Evolutionary conservation across 148 eudicot species (phyloP), one percentile per base, ranked within the genome.

Genomic region (Gaultheria prostrata): DNA sequence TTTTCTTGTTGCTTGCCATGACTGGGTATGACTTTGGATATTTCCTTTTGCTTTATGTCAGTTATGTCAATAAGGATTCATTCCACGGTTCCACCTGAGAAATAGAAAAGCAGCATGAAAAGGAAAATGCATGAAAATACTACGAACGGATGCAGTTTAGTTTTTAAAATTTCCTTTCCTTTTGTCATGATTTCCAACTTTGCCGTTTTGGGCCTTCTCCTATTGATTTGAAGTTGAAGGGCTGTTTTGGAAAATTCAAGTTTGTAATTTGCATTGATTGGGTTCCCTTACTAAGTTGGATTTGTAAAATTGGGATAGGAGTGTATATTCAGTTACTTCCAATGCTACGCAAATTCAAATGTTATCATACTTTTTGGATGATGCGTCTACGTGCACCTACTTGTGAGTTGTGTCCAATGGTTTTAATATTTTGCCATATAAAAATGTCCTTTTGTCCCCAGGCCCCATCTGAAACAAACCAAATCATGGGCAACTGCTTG

Each of bases 1-100:
- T 84, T 89, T 89, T 76, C 88, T 89, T 78, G 91, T 87, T 12
- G 91, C 89, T 53, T 89, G 91, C 88, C 91, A 89, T 82, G 91
- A 89, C 75, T 89, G 91, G 89, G 89, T 87, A 71, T 78, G 30
- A 50, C n/a, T n/a, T 56, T 51, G 26, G 30, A 33, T 14, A 6
- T 79, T 71, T 74, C 28, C 30, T 53, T 4, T 30, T 18, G 45
- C 57, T 51, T 53, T 53, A 8, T 7, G 9, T 78, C 26, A 0
- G 6, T 78, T 15, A 51, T 77, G 61, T 49, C 21, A 15, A 21
- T 53, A 53, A 53, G 46, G 45, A 77, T 18, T 56, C 21, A 51
- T 51, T 51, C 26, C 28, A n/a, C 26, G 0, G 24, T 63, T 63
- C 8, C 3, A 30, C 18, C 48, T 3, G 45, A 13, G 33, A 75